Evolutionary conservation across 805 yeast genomes (phyloP).

Genomic region (Gaillardinia entomophila): DNA sequence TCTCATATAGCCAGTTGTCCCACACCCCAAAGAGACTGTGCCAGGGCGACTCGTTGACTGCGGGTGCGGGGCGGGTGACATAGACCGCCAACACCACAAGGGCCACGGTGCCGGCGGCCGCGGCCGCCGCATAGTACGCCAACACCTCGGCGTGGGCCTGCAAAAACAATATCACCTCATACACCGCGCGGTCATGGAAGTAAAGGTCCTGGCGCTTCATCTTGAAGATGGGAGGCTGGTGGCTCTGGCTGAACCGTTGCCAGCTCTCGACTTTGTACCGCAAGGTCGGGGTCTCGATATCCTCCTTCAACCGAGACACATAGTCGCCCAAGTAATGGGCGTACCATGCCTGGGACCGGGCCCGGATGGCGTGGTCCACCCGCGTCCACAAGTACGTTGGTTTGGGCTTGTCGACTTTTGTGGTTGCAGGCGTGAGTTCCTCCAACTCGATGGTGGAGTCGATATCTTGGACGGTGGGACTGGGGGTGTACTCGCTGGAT

Average conservation of each 20-base stretch:
- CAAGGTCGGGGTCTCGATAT: background rate
- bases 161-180: constrained; percentile 1
- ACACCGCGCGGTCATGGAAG: background rate
- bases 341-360: background rate
- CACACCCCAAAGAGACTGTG: no score
- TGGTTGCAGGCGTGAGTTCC: background rate
- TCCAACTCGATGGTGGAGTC: constrained; percentile 2
- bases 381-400: background rate
- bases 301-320: background rate
- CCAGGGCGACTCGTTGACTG: no score
- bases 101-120: no score
- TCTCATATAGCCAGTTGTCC: no score
- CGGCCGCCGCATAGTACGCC: constrained; percentile 2
- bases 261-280: background rate
- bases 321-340: background rate
- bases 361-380: background rate
- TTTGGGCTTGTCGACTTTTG: background rate
- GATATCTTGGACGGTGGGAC: background rate
- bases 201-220: background rate
- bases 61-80: no score
- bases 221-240: background rate
- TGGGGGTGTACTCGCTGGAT: constrained; percentile 1
- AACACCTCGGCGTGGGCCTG: constrained; percentile 3
- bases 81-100: no score
- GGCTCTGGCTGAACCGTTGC: background rate